These are phyloP conservation scores for Lasiodiplodia hormozganensis DNA, from an alignment of 2,329 filamentous ascomycete species.

Conservation along the genomic window DNA sequence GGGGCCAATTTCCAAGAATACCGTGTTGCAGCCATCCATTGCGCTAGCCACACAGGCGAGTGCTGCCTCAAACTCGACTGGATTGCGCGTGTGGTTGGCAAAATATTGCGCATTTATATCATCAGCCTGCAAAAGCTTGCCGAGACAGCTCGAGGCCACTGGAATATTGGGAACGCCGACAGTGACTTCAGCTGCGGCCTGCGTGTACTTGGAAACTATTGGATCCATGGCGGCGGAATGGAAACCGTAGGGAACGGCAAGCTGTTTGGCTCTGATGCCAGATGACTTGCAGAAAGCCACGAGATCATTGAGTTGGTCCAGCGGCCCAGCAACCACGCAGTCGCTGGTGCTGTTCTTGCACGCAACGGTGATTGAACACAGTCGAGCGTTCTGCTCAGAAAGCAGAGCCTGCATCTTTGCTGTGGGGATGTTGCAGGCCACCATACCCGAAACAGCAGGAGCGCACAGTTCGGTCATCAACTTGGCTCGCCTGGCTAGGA, in stretches of 20 bases:
- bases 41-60: not conserved
- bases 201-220: slow-evolving; percentile 33
- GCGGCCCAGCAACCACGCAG: slow-evolving; percentile 32
- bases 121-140: not conserved
- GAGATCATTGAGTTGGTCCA: slow-evolving; percentile 30
- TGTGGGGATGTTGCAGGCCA: slow-evolving; percentile 30
- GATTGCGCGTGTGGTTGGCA: not conserved
- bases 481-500: slow-evolving; percentile 18
- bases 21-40: not conserved
- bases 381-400: no score
- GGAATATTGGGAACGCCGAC: not conserved
- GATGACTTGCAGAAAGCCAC: slow-evolving; percentile 28
- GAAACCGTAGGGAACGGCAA: slow-evolving; percentile 37
- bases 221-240: slow-evolving; percentile 39
- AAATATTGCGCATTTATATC: not conserved
- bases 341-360: slow-evolving; percentile 33
- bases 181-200: slow-evolving; percentile 18
- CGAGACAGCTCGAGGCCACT: not conserved
- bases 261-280: slow-evolving; percentile 33
- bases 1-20: not conserved
- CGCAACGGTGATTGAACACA: slow-evolving; percentile 15
- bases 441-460: slow-evolving; percentile 36
- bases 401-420: slow-evolving; percentile 20
- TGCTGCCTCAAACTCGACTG: not conserved
- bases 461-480: slow-evolving; percentile 34